phyloP scores from a whole-genome alignment of 2,329 filamentous ascomycete species.

The Trichoderma lentiforme region DNA sequence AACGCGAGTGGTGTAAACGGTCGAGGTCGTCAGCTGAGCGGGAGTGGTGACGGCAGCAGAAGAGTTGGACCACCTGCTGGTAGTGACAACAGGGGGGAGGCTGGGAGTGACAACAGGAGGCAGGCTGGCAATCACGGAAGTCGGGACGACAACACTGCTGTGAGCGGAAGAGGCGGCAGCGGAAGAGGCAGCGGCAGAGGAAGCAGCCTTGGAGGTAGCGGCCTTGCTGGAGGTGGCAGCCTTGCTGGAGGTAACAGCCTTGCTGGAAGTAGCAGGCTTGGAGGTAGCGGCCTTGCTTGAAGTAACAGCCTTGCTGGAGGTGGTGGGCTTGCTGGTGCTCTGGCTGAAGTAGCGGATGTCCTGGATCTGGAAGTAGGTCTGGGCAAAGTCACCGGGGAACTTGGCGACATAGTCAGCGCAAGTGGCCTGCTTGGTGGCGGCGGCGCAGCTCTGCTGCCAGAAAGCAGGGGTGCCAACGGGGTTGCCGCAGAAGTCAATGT shows the following conservation, averaged over 20 bases:
- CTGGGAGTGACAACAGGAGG: not conserved
- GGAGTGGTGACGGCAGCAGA: not conserved
- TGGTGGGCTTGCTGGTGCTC: not conserved
- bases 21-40: slow-evolving; percentile 31
- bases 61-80: not conserved
- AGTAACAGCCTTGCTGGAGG: not conserved
- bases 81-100: not conserved
- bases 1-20: slow-evolving; percentile 40
- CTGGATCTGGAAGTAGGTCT: slow-evolving; percentile 47
- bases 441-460: slow-evolving; percentile 29
- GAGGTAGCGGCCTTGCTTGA: not conserved
- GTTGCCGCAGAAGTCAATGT: slow-evolving; percentile 72
- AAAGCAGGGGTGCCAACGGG: slow-evolving; percentile 50
- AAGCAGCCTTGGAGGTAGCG: not conserved
- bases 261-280: not conserved
- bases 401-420: slow-evolving; percentile 39
- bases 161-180: not conserved
- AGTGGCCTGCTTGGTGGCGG: slow-evolving; percentile 24
- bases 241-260: not conserved
- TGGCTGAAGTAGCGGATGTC: slow-evolving; percentile 36
- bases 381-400: slow-evolving; percentile 35
- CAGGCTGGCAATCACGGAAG: not conserved
- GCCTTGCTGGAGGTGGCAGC: slow-evolving; percentile 14
- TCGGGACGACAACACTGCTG: not conserved
- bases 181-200: not conserved